Base-by-base conservation (phyloP, 768 basidiomycete genomes). In the Leccinum pellstonianum region DNA sequence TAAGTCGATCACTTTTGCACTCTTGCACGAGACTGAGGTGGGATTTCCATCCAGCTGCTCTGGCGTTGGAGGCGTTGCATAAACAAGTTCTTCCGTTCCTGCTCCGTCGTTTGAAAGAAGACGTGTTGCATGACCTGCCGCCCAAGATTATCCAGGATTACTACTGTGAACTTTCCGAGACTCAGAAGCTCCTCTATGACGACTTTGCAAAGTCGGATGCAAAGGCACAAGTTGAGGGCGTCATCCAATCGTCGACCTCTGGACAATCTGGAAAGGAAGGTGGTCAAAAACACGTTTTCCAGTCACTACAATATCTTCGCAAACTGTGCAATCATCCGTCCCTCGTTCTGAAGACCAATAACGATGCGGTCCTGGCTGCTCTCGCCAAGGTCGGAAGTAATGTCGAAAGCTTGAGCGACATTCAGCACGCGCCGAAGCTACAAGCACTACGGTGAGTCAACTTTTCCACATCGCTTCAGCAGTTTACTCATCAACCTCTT, bases 81-180 rank as follows among this genome's bases (percentile, higher is more conserved):
- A 99, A 99, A 75, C 97, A 99, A 81, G 96, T 98, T 25, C 77
- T 99, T n/a, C 97, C 97, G 2, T 99, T 99, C 83, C 78, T 99
- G 46, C 81, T 99, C 15, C 92, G 97, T 46, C 88, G 97, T 23
- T 77, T 99, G 71, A 99, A 99, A 73, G 97, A 99, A 76, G 95
- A 99, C 69, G 97, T 99, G 29, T 78, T 99, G 58, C 77, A 93
- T 62, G 97, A 99, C 70, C 79, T 99, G 3, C 97, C 97, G 1
- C 97, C 97, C 4, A 98, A 99, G 78, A 99, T 99, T 73, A 98
- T 99, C 58, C 97, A 99, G 74, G 97, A 99, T 72, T 98, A 98
- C 73, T 95, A 98, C 70, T 98, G 95, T 79, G 96, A 98, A 70
- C 82, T 99, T 3, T 98, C 96, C 0, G 91, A 94, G 0, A 76